Evolutionary conservation across 2,329 filamentous ascomycete genomes (phyloP).

Genomic region (Ilyonectria destructans): DNA sequence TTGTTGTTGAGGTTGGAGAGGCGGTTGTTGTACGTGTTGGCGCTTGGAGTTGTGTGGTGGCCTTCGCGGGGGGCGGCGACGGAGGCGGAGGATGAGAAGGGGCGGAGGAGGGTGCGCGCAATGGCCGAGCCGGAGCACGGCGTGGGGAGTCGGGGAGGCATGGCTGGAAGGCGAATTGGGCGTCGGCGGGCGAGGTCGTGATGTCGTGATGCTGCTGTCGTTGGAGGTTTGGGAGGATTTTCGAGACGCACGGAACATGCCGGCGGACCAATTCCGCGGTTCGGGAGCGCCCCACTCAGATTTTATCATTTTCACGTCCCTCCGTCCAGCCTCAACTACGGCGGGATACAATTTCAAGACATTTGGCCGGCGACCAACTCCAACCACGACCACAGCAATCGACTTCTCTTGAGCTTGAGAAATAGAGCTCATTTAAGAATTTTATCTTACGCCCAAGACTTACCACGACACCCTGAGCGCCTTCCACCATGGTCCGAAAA

Average conservation of each 20-base stretch:
- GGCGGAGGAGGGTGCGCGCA: conserved; percentile 40
- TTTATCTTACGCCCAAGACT: not conserved
- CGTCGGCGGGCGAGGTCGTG: conserved; percentile 15
- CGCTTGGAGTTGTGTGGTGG: conserved; percentile 31
- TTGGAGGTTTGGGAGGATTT: conserved; percentile 48
- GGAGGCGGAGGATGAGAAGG: conserved; percentile 52
- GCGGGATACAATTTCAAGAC: conserved; percentile 1
- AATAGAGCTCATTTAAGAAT: not conserved
- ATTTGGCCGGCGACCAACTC: not conserved
- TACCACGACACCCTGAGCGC: not conserved
- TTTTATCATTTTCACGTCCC: conserved; percentile 46
- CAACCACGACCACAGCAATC: not conserved
- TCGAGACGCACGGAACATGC: conserved; percentile 42
- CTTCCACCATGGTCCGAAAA: conserved; percentile 86
- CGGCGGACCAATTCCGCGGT: conserved; percentile 47
- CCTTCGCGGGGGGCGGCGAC: conserved; percentile 46
- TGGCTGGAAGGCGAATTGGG: conserved; percentile 48
- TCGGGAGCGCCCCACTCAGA: conserved; percentile 41
- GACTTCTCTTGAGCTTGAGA: not conserved
- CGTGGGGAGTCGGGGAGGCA: conserved; percentile 60
- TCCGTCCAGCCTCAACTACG: conserved; percentile 29
- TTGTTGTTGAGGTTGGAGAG: conserved; percentile 42
- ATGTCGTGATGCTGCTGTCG: conserved; percentile 39
- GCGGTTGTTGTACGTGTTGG: conserved; percentile 39
- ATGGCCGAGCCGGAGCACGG: conserved; percentile 43